Base-by-base conservation (phyloP, 768 basidiomycete species). In the Lactarius sp. region DNA sequence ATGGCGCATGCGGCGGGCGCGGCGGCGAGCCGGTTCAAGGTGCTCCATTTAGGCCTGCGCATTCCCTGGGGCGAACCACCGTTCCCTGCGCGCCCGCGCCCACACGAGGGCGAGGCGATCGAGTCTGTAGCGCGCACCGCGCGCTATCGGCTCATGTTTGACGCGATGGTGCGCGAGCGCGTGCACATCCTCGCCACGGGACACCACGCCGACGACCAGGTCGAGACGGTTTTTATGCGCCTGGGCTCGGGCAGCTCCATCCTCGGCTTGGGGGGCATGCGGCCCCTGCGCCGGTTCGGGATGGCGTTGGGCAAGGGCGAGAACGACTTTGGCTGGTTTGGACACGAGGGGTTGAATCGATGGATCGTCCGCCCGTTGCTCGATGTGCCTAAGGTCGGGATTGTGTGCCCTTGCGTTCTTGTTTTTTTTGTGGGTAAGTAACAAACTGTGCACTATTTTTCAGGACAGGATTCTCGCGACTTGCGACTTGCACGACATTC, bases 381-480 rank as follows among this genome's bases (percentile, higher is more conserved):
- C 27, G 73, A 77, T 14, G 79, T 92, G 46, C 72, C 78, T 55
- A 94, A 94, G 81, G 92, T 91, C 55, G 66, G 69, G 66, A 34
- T 6, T 4, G 9, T 6, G 16, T 18, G 1, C 14, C 3, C 52
- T 1, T 9, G 10, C 12, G 9, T 3, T 27, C 53, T 20, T n/a
- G n/a, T 27, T 49, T 36, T 37, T 41, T 10, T 53, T 55, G 41
- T 34, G 27, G 33, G 13, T 47, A 9, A 27, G 7, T 51, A 47
- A 31, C 53, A 20, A 8, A 20, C 49, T 49, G 42, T 20, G 37
- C 51, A 5, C 27, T 12, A 0, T n/a, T 36, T 42, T n/a, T 37
- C 53, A 94, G 92, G 85, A 88, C 58, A 84, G 90, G 62, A 82
- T 94, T n/a, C 73, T 93, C 1, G 87, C 85, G 8, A 94, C 92